A percentile compares a stretch with the other conserved stretches of the same genome.
These are phyloP conservation scores for Kwoniella sp. DNA, from an alignment of 768 basidiomycete species.

Conservation along the genomic window DNA sequence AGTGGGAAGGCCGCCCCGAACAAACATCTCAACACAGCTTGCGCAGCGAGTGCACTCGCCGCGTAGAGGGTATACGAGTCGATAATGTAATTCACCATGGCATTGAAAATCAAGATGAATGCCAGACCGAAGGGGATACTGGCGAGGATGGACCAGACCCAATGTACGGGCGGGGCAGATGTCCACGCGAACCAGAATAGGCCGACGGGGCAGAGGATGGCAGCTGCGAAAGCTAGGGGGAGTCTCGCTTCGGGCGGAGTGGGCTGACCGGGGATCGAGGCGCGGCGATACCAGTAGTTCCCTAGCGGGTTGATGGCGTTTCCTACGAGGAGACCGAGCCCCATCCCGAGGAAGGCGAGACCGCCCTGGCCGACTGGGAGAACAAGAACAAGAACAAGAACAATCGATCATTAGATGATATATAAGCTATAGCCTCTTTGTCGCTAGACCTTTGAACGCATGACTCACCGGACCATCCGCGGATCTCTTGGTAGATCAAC, in stretches of 20 bases:
- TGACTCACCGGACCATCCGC: slow-evolving; percentile 53
- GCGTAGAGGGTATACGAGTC: slow-evolving; percentile 67
- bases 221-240: slow-evolving; percentile 65
- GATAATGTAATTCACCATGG: slow-evolving; percentile 68
- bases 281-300: slow-evolving; percentile 62
- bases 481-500: slow-evolving; percentile 53
- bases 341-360: slow-evolving; percentile 69
- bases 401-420: neutral
- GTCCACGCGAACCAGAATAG: slow-evolving; percentile 65
- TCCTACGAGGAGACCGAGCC: slow-evolving; percentile 64
- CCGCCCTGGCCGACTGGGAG: slow-evolving; percentile 62
- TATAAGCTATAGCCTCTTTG: no score
- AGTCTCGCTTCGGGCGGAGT: slow-evolving; percentile 69
- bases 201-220: slow-evolving; percentile 62
- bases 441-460: neutral
- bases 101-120: slow-evolving; percentile 65
- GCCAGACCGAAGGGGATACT: slow-evolving; percentile 69
- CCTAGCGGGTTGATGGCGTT: slow-evolving; percentile 63
- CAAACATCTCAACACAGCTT: slow-evolving; percentile 65
- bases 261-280: slow-evolving; percentile 56
- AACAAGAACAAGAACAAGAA: slow-evolving; percentile 10
- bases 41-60: slow-evolving; percentile 68
- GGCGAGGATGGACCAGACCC: slow-evolving; percentile 67
- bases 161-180: slow-evolving; percentile 59
- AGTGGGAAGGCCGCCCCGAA: slow-evolving; percentile 68